Conservation (phyloP, 805 yeast genomes). For the Candida krabiensis region DNA sequence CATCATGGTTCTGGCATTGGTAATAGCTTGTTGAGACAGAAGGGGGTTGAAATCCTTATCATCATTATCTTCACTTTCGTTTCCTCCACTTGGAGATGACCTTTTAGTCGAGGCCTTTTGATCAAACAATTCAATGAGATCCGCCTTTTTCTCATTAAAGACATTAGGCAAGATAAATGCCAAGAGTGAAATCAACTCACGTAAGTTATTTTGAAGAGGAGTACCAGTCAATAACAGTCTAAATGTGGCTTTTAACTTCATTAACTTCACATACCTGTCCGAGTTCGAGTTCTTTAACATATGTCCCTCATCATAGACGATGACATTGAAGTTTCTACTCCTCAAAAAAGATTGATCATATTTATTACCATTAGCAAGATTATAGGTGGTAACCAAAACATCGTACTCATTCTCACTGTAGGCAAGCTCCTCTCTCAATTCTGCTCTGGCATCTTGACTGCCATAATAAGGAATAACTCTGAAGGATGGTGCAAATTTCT, state of each 20-base stretch:
- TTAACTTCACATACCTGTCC: constrained; percentile 83
- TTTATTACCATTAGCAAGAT: constrained; percentile 83
- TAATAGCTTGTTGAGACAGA: constrained; percentile 85
- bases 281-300: constrained; percentile 87
- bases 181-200: constrained; percentile 84
- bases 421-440: constrained; percentile 69
- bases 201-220: constrained; percentile 90
- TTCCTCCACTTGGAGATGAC: constrained; percentile 30
- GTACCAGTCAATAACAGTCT: constrained; percentile 92
- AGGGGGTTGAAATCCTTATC: constrained; percentile 68
- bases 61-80: constrained; percentile 33
- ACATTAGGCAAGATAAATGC: constrained; percentile 87
- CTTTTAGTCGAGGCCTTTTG: constrained; percentile 75
- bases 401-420: constrained; percentile 58
- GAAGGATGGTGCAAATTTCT: constrained; percentile 79
- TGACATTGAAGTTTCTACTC: constrained; percentile 73
- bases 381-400: constrained; percentile 92
- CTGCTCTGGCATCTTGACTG: constrained; percentile 78
- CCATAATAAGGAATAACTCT: constrained; percentile 94
- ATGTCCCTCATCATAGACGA: constrained; percentile 98
- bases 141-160: constrained; percentile 80
- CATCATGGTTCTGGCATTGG: constrained; percentile 97
- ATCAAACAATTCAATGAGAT: constrained; percentile 77
- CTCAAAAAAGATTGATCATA: constrained; percentile 78
- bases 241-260: constrained; percentile 82